Evolutionary conservation across 495 filamentous ascomycete genomes (phyloP), one percentile per base, ranked within the genome.

Genomic region (Penicillium subrubescens): DNA sequence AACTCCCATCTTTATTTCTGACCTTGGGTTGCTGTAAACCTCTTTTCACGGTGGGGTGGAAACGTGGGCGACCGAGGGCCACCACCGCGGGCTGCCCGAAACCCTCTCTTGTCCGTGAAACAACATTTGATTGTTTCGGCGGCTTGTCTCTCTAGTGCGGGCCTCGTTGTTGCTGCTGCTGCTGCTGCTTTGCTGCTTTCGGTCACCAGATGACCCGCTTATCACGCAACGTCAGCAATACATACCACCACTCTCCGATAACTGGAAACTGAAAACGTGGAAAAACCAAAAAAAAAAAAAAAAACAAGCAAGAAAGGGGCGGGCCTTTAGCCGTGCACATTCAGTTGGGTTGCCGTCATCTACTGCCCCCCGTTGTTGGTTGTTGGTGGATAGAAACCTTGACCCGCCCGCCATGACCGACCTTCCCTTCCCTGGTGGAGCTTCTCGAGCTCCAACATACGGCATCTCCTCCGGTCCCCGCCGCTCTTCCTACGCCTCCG

Each of bases 401-500:
- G 64, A 70, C 64, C 66, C 61, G 60, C 52, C 66, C 71, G 73
- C 66, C 68, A 84, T 83, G 80, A 73, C 76, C 64, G 78, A 83
- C 72, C 72, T 73, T 70, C 77, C 80, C 65, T 76, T 77, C 71
- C 73, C 78, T 72, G 75, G 81, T 78, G 80, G 81, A 78, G 77
- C 80, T 74, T 71, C 65, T 71, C 63, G 69, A 76, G 77, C 73
- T 74, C 73, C 77, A 66, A 72, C 78, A 61, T 78, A 77, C 61
- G 79, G 72, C 71, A 75, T 79, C 69, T 78, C 80, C 55, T 76
- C 78, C 50, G 76, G 76, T 61, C 82, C 76, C 54, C 77, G 82
- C 65, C 80, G 81, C 62, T 84, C 81, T 31, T 96, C 93, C 35
- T 96, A 96, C 82, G 92, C 93, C 53, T 92, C 92, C 57, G 90